Conservation (phyloP, 495 filamentous ascomycete species). For the Talaromyces adpressus region DNA sequence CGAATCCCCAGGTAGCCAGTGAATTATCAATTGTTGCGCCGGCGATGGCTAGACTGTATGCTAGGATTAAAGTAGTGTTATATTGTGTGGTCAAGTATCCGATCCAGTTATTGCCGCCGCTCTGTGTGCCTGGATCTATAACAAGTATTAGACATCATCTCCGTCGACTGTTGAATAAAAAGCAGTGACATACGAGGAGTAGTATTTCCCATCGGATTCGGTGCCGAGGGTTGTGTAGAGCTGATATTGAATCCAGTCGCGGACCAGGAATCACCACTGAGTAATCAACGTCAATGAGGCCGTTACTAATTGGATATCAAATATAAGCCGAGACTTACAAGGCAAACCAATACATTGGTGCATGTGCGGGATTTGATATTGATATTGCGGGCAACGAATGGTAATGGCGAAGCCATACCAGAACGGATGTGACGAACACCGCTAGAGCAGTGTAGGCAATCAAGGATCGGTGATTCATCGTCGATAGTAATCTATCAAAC, state of each 20-base stretch:
- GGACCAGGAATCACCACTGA: slow-evolving; percentile 32
- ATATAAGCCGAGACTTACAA: slow-evolving; percentile 5
- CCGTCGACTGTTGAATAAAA: background rate
- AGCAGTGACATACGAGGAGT: background rate
- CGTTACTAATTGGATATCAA: slow-evolving; percentile 16
- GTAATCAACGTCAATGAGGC: background rate
- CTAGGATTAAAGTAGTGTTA: slow-evolving; percentile 52
- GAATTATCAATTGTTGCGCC: slow-evolving; percentile 61
- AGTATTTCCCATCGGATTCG: slow-evolving; percentile 65
- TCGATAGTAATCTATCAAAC: background rate
- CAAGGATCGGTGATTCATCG: background rate
- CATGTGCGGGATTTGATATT: background rate
- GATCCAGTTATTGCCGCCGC: slow-evolving; percentile 62
- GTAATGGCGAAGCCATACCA: background rate
- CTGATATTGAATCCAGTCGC: slow-evolving; percentile 54
- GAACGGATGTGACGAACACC: slow-evolving; percentile 1
- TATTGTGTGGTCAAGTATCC: slow-evolving; percentile 56
- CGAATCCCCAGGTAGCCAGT: slow-evolving; percentile 35
- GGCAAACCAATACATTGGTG: slow-evolving; percentile 5
- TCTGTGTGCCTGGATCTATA: slow-evolving; percentile 21
- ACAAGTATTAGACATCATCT: slow-evolving; percentile 8
- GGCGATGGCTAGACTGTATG: slow-evolving; percentile 64
- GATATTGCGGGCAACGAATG: background rate
- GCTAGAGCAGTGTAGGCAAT: slow-evolving; percentile 1
- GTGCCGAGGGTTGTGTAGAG: slow-evolving; percentile 43